These are phyloP conservation scores for Puccinia coronata DNA, from an alignment of 1,284 basidiomycete genomes.

Conservation along the genomic window DNA sequence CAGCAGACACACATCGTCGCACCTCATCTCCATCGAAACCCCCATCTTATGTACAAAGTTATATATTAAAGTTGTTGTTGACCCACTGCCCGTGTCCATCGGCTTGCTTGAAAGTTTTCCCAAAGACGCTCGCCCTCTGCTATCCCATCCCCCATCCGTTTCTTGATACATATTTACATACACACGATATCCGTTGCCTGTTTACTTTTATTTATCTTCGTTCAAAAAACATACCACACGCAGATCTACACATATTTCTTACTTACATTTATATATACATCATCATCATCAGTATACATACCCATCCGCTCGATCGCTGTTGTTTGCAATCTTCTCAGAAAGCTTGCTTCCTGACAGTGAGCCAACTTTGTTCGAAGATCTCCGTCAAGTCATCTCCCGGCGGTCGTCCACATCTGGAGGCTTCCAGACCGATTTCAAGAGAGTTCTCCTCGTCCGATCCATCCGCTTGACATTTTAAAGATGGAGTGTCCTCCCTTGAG, in stretches of 20 bases:
- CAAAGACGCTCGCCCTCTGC: not conserved
- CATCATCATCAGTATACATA: too few relatives aligned
- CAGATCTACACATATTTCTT: not conserved
- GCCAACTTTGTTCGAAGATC: slow-evolving; percentile 26
- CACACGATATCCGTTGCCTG: slow-evolving; percentile 14
- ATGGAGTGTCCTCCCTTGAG: slow-evolving; percentile 16
- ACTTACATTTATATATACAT: not conserved
- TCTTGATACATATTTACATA: not conserved
- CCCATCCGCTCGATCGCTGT: slow-evolving; percentile 9
- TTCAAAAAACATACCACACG: not conserved
- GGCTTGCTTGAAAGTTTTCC: not conserved
- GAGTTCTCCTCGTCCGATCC: slow-evolving; percentile 13
- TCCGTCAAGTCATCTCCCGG: not conserved
- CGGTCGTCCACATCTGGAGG: not conserved
- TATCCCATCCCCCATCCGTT: not conserved
- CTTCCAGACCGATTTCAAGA: not conserved
- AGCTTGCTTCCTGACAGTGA: slow-evolving; percentile 5
- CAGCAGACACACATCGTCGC: not conserved
- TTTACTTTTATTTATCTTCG: not conserved
- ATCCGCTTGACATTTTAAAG: not conserved
- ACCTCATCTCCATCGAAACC: slow-evolving; percentile 19
- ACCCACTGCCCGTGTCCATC: not conserved
- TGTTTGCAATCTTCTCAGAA: not conserved
- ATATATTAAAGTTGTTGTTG: not conserved
- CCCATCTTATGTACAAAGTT: slow-evolving; percentile 31